These are phyloP conservation scores for Fonsecaea monophora DNA, from an alignment of 2,329 filamentous ascomycete genomes.

Conservation along the genomic window DNA sequence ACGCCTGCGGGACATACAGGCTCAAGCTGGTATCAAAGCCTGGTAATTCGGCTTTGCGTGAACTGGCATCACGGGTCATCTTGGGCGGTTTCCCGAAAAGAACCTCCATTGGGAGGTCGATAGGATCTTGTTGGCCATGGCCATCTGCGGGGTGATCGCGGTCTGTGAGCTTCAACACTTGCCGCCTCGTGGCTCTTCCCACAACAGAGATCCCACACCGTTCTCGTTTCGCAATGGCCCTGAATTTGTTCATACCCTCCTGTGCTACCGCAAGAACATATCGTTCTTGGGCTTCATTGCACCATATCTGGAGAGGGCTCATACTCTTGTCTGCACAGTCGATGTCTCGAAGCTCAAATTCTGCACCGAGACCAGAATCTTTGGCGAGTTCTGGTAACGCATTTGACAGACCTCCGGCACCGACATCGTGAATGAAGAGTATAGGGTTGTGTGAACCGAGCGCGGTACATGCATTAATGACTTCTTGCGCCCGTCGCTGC, in stretches of 20 bases:
- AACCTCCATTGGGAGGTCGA: constrained; percentile 86
- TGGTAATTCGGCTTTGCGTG: constrained; percentile 70
- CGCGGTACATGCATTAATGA: constrained; percentile 91
- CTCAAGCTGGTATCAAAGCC: constrained; percentile 78
- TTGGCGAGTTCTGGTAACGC: constrained; percentile 89
- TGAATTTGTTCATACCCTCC: constrained; percentile 76
- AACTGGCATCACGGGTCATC: constrained; percentile 75
- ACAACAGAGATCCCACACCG: constrained; percentile 93
- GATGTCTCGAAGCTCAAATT: constrained; percentile 92
- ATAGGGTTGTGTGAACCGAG: constrained; percentile 88
- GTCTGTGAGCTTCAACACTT: constrained; percentile 80
- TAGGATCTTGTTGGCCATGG: constrained; percentile 69
- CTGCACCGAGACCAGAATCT: constrained; percentile 87
- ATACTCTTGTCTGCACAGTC: constrained; percentile 89
- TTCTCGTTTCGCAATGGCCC: constrained; percentile 76
- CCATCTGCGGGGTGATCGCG: constrained; percentile 69
- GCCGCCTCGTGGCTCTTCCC: constrained; percentile 74
- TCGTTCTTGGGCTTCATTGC: constrained; percentile 94
- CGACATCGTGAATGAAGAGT: constrained; percentile 96
- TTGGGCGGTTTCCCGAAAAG: constrained; percentile 89
- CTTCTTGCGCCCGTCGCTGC: constrained; percentile 93
- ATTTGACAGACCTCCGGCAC: constrained; percentile 84
- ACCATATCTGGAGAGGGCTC: constrained; percentile 97
- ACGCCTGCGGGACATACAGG: constrained; percentile 66
- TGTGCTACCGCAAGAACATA: constrained; percentile 90